Evolutionary conservation across 305 asterid species (phyloP).

Genomic region (Solanum chacoense): DNA sequence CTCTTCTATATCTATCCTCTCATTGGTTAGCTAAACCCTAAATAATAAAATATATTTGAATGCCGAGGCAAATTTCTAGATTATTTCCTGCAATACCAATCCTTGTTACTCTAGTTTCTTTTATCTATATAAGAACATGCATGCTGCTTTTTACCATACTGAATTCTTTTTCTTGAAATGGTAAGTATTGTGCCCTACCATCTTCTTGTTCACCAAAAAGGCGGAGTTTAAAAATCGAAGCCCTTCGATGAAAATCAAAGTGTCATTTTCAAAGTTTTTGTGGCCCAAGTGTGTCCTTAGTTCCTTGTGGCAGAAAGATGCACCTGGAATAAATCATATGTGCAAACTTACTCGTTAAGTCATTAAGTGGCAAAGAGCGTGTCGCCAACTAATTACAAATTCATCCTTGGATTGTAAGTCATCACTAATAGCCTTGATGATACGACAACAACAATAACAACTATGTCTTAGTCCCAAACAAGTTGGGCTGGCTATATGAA

Average conservation of each 20-base stretch:
- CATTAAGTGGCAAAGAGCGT: not conserved
- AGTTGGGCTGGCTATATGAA: not conserved
- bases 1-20: not conserved
- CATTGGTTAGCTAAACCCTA: not conserved
- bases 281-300: not conserved
- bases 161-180: not conserved
- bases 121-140: not conserved
- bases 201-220: not conserved
- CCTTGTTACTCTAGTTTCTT: not conserved
- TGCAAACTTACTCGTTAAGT: not conserved
- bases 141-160: not conserved
- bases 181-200: not conserved
- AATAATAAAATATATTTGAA: not conserved
- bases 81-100: not conserved
- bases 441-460: not conserved
- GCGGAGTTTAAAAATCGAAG: not conserved
- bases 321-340: not conserved
- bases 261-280: not conserved
- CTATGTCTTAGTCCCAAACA: not conserved
- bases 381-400: not conserved
- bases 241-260: not conserved
- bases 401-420: not conserved
- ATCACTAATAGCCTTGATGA: not conserved
- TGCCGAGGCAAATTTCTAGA: not conserved
- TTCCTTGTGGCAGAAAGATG: not conserved